Evolutionary conservation across 108 stramenopile genomes (phyloP), one percentile per base, ranked within the genome.

Genomic region (Cyclotella kingstonii): DNA sequence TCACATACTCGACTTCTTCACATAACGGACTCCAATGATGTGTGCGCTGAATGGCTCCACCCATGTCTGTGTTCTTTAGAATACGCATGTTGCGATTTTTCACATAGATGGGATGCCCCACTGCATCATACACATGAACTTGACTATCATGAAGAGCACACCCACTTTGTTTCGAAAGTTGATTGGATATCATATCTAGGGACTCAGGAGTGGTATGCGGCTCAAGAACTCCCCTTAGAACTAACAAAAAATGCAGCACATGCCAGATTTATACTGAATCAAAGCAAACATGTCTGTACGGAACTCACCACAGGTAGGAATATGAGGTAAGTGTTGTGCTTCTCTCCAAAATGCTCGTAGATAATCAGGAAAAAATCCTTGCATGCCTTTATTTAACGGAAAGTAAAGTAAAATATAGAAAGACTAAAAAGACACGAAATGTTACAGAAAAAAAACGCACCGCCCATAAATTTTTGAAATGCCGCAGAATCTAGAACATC

Each of bases 21-120:
- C 67, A 61, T 10, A 94, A 56, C 2, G 93, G 93, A 63, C 82
- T 82, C 93, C 93, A 94, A 40, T 94, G 93, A 55, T 94, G 93
- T 34, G 93, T 76, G 7, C 76, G 34, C 40, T 73, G 71, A 49
- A 77, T 61, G 10, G 75, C 76, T 30, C 74, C 79, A 14, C 90
- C 86, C 48, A 88, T 75, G 42, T 81, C 85, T 53, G 83, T 81
- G 38, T 67, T 69, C 54, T 86, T 73, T 34, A 91, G 72, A 46
- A 91, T 66, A 31, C 73, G 57, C 21, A 79, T 86, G 49, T 94
- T 94, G 19, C 89, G 77, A 54, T 94, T 94, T 23, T 68, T 76
- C 43, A 82, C 75, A 65, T 87, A 89, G 9, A 91, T 76, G 11
- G 93, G 93, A 45, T 91, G 70, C 29, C 93, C 93, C 9, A 94